Evolutionary conservation across 108 stramenopile genomes (phyloP).

Genomic region (Cylindrotheca closterium): DNA sequence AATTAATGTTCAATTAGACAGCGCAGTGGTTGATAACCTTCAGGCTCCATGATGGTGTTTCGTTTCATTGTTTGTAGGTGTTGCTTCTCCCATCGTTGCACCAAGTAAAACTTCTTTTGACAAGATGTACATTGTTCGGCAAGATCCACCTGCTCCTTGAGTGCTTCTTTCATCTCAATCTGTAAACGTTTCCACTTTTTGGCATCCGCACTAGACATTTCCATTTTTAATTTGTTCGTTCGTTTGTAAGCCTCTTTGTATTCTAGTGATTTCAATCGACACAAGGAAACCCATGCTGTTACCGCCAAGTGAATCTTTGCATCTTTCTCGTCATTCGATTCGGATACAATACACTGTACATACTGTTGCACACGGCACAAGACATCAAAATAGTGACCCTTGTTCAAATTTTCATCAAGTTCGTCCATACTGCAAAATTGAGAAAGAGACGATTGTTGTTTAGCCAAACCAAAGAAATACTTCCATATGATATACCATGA

Average conservation of each 20-base stretch:
- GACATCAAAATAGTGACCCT: conserved; percentile 29
- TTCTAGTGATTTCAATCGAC: conserved; percentile 29
- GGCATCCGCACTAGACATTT: background rate
- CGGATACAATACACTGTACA: conserved; percentile 19
- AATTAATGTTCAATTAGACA: no score
- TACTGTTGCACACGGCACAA: conserved; percentile 28
- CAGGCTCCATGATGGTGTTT: conserved; percentile 12
- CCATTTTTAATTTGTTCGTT: conserved; percentile 6
- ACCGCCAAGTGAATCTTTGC: conserved; percentile 28
- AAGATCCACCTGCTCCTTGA: conserved; percentile 20
- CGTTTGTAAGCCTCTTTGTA: conserved; percentile 32
- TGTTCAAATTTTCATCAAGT: conserved; percentile 27
- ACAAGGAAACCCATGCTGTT: conserved; percentile 29
- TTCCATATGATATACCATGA: background rate
- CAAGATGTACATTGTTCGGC: conserved; percentile 34
- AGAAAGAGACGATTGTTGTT: background rate
- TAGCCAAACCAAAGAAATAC: background rate
- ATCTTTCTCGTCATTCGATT: conserved; percentile 4
- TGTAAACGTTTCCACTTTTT: background rate
- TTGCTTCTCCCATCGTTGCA: conserved; percentile 23
- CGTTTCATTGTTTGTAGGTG: conserved; percentile 8
- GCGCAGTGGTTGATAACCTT: conserved; percentile 27
- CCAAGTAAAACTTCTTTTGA: conserved; percentile 32
- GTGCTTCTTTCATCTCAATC: conserved; percentile 16
- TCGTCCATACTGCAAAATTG: conserved; percentile 4